A percentile compares a stretch with the other conserved stretches of the same genome.
Conservation (phyloP, 108 stramenopile genomes). For the Skeletonema costatum region DNA sequence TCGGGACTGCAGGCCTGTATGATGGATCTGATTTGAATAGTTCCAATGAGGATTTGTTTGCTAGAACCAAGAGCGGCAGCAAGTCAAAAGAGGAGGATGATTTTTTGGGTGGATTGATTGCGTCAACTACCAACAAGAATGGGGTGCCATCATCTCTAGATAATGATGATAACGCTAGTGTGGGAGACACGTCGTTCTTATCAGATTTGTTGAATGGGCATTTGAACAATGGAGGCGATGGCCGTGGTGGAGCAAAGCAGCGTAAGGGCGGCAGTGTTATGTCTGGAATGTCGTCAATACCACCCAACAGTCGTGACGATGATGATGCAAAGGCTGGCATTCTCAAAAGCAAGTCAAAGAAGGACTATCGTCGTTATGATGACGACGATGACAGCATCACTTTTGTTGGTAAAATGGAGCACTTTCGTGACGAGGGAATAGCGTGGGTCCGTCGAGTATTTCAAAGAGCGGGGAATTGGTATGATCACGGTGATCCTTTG, state of each 20-base stretch:
- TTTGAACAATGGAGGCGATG: slow-evolving; percentile 1
- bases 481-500: background rate
- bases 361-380: background rate
- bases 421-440: background rate
- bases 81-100: background rate
- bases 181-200: slow-evolving; percentile 30
- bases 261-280: slow-evolving; percentile 16
- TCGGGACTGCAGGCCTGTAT: background rate
- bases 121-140: background rate
- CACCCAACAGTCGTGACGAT: background rate
- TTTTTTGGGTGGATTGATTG: slow-evolving; percentile 12
- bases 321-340: background rate
- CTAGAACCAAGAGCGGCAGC: background rate
- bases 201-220: slow-evolving; percentile 18
- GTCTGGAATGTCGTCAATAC: background rate
- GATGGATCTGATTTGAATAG: slow-evolving; percentile 1
- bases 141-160: background rate
- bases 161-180: slow-evolving; percentile 12
- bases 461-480: background rate
- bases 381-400: background rate
- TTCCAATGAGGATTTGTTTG: slow-evolving; percentile 1
- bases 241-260: slow-evolving; percentile 6
- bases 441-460: background rate
- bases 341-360: background rate
- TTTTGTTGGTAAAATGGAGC: background rate